A percentile compares a stretch with the other conserved stretches of the same genome.
These are phyloP conservation scores for Clarireedia homoeocarpa DNA, from an alignment of 2,329 filamentous ascomycete genomes.

Conservation along the genomic window DNA sequence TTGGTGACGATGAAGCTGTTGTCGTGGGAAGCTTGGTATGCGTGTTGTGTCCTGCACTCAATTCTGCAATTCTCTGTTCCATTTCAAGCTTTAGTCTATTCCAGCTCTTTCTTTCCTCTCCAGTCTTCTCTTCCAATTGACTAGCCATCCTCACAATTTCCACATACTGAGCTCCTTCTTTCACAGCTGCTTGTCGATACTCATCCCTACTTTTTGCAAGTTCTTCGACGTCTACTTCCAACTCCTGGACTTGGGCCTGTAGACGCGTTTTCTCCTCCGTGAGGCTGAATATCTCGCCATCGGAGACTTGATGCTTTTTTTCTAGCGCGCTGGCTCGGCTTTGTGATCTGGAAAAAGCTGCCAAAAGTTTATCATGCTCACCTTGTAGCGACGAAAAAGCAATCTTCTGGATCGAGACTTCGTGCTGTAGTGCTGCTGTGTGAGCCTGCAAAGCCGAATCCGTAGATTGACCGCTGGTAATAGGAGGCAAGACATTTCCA, in stretches of 20 bases:
- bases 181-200: constrained; percentile 29
- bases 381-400: constrained; percentile 43
- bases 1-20: neutral
- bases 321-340: constrained; percentile 42
- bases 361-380: constrained; percentile 45
- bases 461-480: constrained; percentile 15
- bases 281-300: constrained; percentile 43
- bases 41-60: constrained; percentile 10
- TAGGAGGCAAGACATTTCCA: constrained; percentile 18
- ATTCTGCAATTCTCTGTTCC: constrained; percentile 23
- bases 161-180: constrained; percentile 29
- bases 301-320: constrained; percentile 41
- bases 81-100: constrained; percentile 22
- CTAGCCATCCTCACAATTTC: constrained; percentile 29
- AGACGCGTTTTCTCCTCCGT: constrained; percentile 43
- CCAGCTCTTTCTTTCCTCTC: constrained; percentile 25
- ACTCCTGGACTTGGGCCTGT: constrained; percentile 35
- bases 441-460: constrained; percentile 26
- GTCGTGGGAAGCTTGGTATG: neutral
- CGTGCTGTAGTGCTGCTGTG: constrained; percentile 39
- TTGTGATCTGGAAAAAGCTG: constrained; percentile 43
- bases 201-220: constrained; percentile 40
- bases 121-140: constrained; percentile 25
- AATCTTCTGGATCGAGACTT: constrained; percentile 45
- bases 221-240: constrained; percentile 43